These are phyloP conservation scores for Talaromyces rugulosus DNA, from an alignment of 2,329 filamentous ascomycete species.

Conservation along the genomic window DNA sequence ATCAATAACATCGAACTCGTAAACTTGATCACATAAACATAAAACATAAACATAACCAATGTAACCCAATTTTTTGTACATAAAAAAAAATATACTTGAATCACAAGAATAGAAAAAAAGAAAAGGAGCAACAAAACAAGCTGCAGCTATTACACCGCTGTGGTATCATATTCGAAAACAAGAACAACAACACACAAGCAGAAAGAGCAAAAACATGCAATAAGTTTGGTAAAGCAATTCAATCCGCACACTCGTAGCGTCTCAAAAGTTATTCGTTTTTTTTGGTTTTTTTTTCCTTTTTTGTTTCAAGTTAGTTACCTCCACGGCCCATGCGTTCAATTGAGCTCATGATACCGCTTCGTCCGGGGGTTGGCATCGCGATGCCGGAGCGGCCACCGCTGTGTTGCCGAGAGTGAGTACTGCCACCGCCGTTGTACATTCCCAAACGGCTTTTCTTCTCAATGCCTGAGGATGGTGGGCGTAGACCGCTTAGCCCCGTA, in stretches of 20 bases:
- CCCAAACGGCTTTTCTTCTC: constrained; percentile 23
- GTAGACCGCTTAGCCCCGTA: constrained; percentile 26
- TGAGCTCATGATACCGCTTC: constrained; percentile 75
- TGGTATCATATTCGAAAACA: neutral
- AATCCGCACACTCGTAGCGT: neutral
- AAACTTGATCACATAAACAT: neutral
- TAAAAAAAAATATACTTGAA: neutral
- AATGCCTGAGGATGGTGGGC: constrained; percentile 24
- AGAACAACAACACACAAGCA: neutral
- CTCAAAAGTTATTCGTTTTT: neutral
- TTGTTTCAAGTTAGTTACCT: constrained; percentile 9
- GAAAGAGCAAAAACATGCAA: neutral
- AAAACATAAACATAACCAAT: neutral
- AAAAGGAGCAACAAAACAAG: neutral
- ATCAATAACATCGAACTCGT: neutral
- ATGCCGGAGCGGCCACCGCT: constrained; percentile 35
- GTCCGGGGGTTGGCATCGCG: constrained; percentile 37
- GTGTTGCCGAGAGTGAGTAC: constrained; percentile 29
- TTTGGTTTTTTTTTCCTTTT: neutral
- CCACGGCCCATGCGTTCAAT: constrained; percentile 79
- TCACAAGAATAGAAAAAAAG: neutral
- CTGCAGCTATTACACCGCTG: neutral
- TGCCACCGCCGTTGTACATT: constrained; percentile 18
- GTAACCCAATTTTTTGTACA: neutral
- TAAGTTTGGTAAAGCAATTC: neutral